Evolutionary conservation across 1,284 basidiomycete genomes (phyloP), one percentile per base, ranked within the genome.

Genomic region (Takashimella tepidaria): DNA sequence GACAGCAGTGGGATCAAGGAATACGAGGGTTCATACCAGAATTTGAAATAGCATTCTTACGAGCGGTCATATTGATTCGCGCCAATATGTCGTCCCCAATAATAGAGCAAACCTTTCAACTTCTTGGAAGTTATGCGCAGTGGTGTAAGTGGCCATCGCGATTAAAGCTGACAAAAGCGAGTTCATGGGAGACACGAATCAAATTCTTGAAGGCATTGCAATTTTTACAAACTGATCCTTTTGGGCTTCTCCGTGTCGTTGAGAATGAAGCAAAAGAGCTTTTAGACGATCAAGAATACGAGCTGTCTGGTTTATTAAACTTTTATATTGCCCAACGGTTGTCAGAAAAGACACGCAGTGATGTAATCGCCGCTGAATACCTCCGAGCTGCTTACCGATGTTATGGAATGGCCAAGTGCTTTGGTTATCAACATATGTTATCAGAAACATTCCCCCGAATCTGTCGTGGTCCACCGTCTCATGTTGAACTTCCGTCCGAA

Each of bases 291-390:
- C 49, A 57, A 11, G 54, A 64, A 22, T 42, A 53, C 6, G 44
- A 45, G 27, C 62, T 55, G 41, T 51, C 54, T 41, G 63, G 63
- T 6, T 23, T 66, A n/a, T 48, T 67, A 40, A 64, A 58, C 49
- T 57, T 51, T 45, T 51, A 42, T 50, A 47, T 57, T 4, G 64
- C 58, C 3, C 47, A 56, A n/a, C 41, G 45, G 2, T 44, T 69
- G 12, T 21, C 57, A 26, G 43, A 51, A 16, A 23, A 23, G 5
- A 63, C 59, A 1, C 48, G 53, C 13, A 60, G 54, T 11, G 2
- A 45, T 11, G 53, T 49, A 44, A 48, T 66, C 4, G 49, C 49
- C 0, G 49, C 50, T 0, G 64, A 62, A 3, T 63, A 54, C 26
- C 48, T 61, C 13, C 55, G 54, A 4, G 53, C 58, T 0, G 51